These are phyloP conservation scores for Aquilaria yunnanensis DNA, from an alignment of 345 rosid species.

Conservation along the genomic window DNA sequence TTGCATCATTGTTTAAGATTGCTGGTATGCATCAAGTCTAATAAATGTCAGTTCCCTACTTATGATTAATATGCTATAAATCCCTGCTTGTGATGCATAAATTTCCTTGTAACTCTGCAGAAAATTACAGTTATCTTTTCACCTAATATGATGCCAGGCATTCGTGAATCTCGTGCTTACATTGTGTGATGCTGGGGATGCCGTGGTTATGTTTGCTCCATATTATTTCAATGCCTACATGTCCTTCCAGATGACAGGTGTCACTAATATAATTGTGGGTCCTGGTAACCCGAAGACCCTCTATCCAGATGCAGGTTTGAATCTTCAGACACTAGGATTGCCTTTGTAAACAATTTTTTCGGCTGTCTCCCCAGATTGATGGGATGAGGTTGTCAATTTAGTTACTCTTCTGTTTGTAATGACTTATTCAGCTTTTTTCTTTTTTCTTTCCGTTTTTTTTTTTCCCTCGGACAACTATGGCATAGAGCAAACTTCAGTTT, in stretches of 20 bases:
- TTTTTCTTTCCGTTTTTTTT: background rate
- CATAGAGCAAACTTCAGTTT: too few relatives aligned
- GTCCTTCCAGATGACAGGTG: constrained; percentile 98
- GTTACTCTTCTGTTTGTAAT: constrained; percentile 2
- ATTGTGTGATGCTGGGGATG: constrained; percentile 84
- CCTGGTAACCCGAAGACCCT: constrained; percentile 66
- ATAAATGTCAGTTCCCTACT: too few relatives aligned
- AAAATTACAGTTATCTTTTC: constrained; percentile 5
- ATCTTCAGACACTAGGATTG: background rate
- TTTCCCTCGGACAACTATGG: too few relatives aligned
- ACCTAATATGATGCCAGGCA: constrained; percentile 48
- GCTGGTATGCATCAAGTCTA: too few relatives aligned
- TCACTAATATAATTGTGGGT: constrained; percentile 81
- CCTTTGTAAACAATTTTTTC: too few relatives aligned
- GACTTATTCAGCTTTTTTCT: background rate
- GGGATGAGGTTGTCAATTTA: background rate
- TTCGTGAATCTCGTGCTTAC: constrained; percentile 86
- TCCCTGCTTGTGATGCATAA: too few relatives aligned
- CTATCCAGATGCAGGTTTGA: constrained; percentile 84
- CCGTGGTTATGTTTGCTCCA: constrained; percentile 92
- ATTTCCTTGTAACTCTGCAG: background rate
- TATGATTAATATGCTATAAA: too few relatives aligned
- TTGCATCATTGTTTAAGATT: too few relatives aligned
- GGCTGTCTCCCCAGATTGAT: background rate
- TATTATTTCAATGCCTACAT: constrained; percentile 96